Evolutionary conservation across 208 protist genomes (phyloP), one percentile per base, ranked within the genome.

Genomic region (Leptomonas pyrrhocoris): DNA sequence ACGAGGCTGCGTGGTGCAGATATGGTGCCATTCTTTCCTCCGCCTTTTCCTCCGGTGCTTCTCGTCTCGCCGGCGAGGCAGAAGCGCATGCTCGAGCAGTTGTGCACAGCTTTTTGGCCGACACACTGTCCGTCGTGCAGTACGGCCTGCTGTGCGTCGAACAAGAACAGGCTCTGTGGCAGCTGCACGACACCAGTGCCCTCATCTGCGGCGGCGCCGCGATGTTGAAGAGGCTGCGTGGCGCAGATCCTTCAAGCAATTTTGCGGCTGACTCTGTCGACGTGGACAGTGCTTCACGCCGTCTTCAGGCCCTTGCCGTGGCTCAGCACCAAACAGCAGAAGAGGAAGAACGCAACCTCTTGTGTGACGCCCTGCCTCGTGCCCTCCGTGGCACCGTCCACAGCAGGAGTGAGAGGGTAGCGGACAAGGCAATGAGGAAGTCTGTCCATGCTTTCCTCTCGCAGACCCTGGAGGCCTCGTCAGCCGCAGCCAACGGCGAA

Each of bases 71-170:
- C 15, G 38, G 50, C 40, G 30, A 18, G 51, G 19, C 68, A 0
- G 67, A 74, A 25, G 28, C 28, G 23, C 2, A 16, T 23, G 60
- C 43, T 21, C 19, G 12, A 27, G 54, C 50, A 16, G 27, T 67
- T 28, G 70, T 81, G 43, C 59, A 34, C 19, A 38, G 21, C 34
- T 90, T 90, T 73, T 61, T 84, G 2, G 74, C 74, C 36, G 76
- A 80, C 27, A 78, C 76, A 56, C 34, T 90, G 19, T 54, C 85
- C n/a, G 54, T 80, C 25, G 31, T 79, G 4, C 79, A 80, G 34
- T 90, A 87, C 53, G 85, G 71, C 9, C 49, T 77, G 19, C 56
- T 77, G 12, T 70, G 71, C 28, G 71, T 63, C 4, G 63, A 68
- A 49, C 63, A 77, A 19, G 71, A 77, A 16, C 9, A 27, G 15